Percentiles rank a stretch among this genome's conserved stretches.
phyloP scores from a whole-genome alignment of 176 grass and related monocot genomes.

The Ampelocalamus luodianensis region DNA sequence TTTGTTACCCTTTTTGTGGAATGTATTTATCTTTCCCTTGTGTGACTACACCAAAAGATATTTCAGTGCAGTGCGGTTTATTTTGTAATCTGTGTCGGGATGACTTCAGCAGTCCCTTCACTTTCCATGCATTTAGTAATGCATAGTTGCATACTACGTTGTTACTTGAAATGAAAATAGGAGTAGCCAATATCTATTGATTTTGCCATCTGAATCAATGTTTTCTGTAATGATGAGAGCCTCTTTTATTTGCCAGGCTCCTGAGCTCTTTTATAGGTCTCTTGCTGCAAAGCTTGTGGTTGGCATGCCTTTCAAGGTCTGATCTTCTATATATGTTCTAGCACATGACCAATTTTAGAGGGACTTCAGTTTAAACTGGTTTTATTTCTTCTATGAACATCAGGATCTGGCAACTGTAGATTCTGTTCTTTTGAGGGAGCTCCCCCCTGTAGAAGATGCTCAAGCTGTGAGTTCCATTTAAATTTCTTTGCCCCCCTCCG shows the following conservation, averaged over 20 bases:
- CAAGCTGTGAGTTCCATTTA: conserved; percentile 64
- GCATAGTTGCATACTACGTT: conserved; percentile 10
- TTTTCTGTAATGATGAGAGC: conserved; percentile 37
- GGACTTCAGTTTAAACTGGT: conserved; percentile 37
- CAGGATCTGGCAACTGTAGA: conserved; percentile 97
- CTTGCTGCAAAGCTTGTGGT: conserved; percentile 85
- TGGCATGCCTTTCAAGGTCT: conserved; percentile 99
- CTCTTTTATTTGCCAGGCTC: conserved; percentile 58
- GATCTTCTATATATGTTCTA: conserved; percentile 47
- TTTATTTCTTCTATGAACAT: conserved; percentile 45
- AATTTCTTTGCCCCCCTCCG: conserved; percentile 20
- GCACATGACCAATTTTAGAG: conserved; percentile 13
- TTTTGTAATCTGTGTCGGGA: conserved; percentile 28
- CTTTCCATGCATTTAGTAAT: conserved; percentile 19
- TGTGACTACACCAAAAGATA: conserved; percentile 11
- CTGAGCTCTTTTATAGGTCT: conserved; percentile 84
- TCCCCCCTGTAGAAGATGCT: conserved; percentile 87
- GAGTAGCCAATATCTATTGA: not conserved
- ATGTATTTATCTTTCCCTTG: not conserved
- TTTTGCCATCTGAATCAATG: conserved; percentile 19
- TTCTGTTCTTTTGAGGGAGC: conserved; percentile 95
- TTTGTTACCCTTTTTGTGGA: conserved; percentile 1
- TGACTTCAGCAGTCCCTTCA: not conserved
- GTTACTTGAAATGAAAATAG: conserved; percentile 9
- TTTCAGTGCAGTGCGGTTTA: not conserved